phyloP scores from a whole-genome alignment of 805 yeast genomes.

The Wickerhamiella hasegawae region DNA sequence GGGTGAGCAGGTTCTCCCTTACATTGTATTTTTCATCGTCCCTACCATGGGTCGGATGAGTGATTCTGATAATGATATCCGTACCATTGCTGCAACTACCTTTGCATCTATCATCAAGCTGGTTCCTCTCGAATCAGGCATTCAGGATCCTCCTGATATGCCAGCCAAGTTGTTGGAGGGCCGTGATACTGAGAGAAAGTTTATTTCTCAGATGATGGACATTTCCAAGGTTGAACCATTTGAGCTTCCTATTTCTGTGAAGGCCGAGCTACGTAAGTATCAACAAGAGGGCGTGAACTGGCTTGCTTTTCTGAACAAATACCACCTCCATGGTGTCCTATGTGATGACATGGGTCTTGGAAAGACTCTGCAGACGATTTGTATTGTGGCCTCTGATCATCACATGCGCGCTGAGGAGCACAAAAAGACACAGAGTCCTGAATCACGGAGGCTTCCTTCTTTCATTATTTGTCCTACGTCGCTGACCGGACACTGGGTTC shows the following conservation, averaged over 20 bases:
- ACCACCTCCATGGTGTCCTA: conserved; percentile 88
- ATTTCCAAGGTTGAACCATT: conserved; percentile 80
- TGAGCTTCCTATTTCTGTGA: conserved; percentile 75
- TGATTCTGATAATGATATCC: conserved; percentile 77
- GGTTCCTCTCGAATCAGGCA: conserved; percentile 95
- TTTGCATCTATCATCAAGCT: conserved; percentile 91
- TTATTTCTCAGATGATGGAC: conserved; percentile 95
- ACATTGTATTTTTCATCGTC: conserved; percentile 85
- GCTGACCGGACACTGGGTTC: conserved; percentile 97
- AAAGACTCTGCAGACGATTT: conserved; percentile 89
- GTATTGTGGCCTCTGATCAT: conserved; percentile 94
- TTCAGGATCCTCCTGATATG: conserved; percentile 86
- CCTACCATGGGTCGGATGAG: conserved; percentile 97
- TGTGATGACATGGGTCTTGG: conserved; percentile 99
- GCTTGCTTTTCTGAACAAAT: conserved; percentile 88
- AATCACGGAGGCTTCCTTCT: conserved; percentile 64
- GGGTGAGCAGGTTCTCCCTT: conserved; percentile 84
- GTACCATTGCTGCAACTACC: conserved; percentile 83
- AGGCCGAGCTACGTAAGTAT: conserved; percentile 83
- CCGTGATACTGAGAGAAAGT: conserved; percentile 85
- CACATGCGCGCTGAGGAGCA: conserved; percentile 63
- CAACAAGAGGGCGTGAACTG: conserved; percentile 99
- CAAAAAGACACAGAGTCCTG: conserved; percentile 39
- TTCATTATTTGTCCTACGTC: conserved; percentile 93
- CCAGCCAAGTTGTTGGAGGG: conserved; percentile 71